Base-by-base conservation (phyloP, 2,329 filamentous ascomycete genomes). In the Nigrospora sphaerica region DNA sequence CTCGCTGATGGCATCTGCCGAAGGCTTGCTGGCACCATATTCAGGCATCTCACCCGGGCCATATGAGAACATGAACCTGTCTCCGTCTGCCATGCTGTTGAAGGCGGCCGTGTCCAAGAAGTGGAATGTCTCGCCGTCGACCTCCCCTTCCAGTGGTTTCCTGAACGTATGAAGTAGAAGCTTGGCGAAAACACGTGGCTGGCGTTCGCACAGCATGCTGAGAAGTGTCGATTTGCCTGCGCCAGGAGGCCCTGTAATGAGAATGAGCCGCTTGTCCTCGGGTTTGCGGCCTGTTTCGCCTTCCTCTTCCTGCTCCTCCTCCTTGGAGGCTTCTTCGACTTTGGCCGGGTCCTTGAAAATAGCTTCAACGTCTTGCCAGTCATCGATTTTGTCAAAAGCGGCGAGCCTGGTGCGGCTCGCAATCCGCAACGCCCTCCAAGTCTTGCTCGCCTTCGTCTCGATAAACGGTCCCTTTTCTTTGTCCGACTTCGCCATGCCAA, bases 391-490 rank as follows among this genome's bases (percentile, higher is more conserved):
- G 64, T 97, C 91, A 63, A 97, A 93, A 17, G 82, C 71, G 39
- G 81, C 77, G 54, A 97, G 76, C 56, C 85, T 86, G 47, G 75
- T 81, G 53, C 81, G 81, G 46, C 86, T 83, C 11, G 89, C 86
- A 52, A 95, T 79, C 44, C 93, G 82, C 52, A 98, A 71, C 6
- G 89, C 88, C 55, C 91, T 81, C 93, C 93, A 98, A 47, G 83
- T 86, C 64, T 95, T 92, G 70, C 89, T 95, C 17, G 85, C 81
- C 63, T 95, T 95, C 46, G 83, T 77, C 52, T 87, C 86, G 9
- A 82, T 64, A 17, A 80, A 74, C 12, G 66, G 65, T 1, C 70
- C 68, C 53, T 77, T 79, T 44, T 79, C 75, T 47, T 77, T 67
- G 64, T 78, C 69, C 70, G 76, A 81, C 46, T 78, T 78, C 11